Conservation (phyloP, 495 filamentous ascomycete species). For the Aspergillus mulundensis region DNA sequence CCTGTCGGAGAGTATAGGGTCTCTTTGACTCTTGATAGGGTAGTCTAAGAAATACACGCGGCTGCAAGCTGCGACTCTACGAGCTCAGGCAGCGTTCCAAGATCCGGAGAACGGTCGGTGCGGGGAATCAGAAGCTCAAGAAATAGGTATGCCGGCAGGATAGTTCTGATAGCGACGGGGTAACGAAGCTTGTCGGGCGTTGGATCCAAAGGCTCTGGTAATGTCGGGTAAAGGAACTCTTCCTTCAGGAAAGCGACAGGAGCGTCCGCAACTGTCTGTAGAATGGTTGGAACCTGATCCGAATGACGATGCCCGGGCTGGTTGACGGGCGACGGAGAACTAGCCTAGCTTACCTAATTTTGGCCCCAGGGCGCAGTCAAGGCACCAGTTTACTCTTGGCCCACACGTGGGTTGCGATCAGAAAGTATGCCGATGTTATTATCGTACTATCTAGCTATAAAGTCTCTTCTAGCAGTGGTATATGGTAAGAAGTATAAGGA, state of each 20-base stretch:
- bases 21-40: neutral
- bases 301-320: slow-evolving; percentile 15
- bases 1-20: neutral
- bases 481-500: neutral
- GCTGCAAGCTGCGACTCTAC: slow-evolving; percentile 1
- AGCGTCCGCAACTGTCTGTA: slow-evolving; percentile 6
- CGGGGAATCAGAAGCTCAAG: slow-evolving; percentile 21
- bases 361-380: neutral
- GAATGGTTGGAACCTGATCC: slow-evolving; percentile 25
- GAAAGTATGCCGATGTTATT: neutral
- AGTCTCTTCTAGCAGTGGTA: neutral
- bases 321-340: slow-evolving; percentile 8
- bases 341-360: slow-evolving; percentile 2
- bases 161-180: neutral
- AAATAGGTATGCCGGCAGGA: neutral
- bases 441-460: neutral
- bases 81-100: slow-evolving; percentile 10
- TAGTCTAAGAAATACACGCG: neutral
- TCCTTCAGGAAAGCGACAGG: neutral
- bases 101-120: slow-evolving; percentile 23
- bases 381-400: neutral
- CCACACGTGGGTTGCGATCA: neutral
- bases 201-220: neutral
- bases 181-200: neutral
- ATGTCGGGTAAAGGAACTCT: neutral